Percentiles rank a stretch among this genome's conserved stretches.
Conservation (phyloP, 371 early-diverging fungal genomes). For the Syncephalastrum racemosum region DNA sequence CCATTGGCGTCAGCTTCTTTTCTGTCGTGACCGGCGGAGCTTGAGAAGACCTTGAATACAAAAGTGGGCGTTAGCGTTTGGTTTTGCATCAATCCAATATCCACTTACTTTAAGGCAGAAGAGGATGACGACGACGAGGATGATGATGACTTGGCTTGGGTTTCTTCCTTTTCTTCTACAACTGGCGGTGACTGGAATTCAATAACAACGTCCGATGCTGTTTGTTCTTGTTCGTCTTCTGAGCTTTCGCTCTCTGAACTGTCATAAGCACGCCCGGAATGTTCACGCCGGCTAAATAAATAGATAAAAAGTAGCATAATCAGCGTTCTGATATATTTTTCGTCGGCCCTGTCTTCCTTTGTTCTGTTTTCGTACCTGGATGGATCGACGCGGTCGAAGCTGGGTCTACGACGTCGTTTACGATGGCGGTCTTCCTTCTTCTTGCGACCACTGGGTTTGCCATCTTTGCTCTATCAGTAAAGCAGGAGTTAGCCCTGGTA, state of each 20-base stretch:
- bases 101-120: background rate
- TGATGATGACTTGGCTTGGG: slow-evolving; percentile 1
- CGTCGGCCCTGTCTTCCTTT: too few species aligned
- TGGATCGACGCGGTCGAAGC: slow-evolving; percentile 5
- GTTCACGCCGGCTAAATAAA: background rate
- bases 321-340: too few species aligned
- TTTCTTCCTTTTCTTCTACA: slow-evolving; percentile 5
- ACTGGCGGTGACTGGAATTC: slow-evolving; percentile 31
- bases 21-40: slow-evolving; percentile 4
- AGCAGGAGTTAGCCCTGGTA: too few species aligned
- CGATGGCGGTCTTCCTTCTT: slow-evolving; percentile 11
- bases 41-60: background rate
- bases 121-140: background rate
- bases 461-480: background rate
- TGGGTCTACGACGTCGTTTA: slow-evolving; percentile 12
- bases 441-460: background rate
- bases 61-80: background rate
- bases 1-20: slow-evolving; percentile 53
- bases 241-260: slow-evolving; percentile 32
- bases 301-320: background rate
- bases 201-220: slow-evolving; percentile 26
- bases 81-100: too few species aligned
- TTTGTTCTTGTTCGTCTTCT: slow-evolving; percentile 17
- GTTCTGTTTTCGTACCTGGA: slow-evolving; percentile 9
- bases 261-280: slow-evolving; percentile 3